Evolutionary conservation across 192 early-diverging fungal genomes (phyloP).

Genomic region (Funneliformis mosseae): DNA sequence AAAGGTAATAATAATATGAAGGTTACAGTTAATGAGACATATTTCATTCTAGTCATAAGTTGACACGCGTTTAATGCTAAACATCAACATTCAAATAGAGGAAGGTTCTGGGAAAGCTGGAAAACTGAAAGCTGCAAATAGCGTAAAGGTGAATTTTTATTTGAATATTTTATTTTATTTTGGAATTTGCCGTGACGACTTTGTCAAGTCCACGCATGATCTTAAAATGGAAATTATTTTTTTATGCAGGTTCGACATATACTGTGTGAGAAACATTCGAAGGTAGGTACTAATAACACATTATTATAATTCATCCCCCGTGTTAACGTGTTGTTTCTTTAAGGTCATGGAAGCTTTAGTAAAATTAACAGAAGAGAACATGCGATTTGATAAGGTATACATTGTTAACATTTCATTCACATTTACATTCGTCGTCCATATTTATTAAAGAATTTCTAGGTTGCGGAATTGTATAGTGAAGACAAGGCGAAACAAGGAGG

Average conservation of each 20-base stretch:
- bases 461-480: constrained; percentile 76
- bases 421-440: no score
- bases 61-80: neutral
- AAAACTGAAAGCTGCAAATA: constrained; percentile 28
- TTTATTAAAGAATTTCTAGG: constrained; percentile 36
- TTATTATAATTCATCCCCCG: neutral
- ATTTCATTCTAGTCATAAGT: neutral
- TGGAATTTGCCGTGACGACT: neutral
- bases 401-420: no score
- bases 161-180: neutral
- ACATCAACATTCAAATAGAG: neutral
- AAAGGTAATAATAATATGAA: constrained; percentile 2
- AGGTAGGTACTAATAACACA: constrained; percentile 43
- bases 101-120: constrained; percentile 13
- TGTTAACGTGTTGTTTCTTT: constrained; percentile 19
- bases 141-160: constrained; percentile 8
- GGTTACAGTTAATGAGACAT: neutral
- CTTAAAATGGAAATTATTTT: neutral
- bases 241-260: constrained; percentile 72
- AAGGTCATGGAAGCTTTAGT: constrained; percentile 35
- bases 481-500: constrained; percentile 85
- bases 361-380: constrained; percentile 43
- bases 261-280: constrained; percentile 82
- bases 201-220: neutral
- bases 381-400: constrained; percentile 59